Evolutionary conservation across 192 early-diverging fungal genomes (phyloP).

Genomic region (Neocallimastix lanati): DNA sequence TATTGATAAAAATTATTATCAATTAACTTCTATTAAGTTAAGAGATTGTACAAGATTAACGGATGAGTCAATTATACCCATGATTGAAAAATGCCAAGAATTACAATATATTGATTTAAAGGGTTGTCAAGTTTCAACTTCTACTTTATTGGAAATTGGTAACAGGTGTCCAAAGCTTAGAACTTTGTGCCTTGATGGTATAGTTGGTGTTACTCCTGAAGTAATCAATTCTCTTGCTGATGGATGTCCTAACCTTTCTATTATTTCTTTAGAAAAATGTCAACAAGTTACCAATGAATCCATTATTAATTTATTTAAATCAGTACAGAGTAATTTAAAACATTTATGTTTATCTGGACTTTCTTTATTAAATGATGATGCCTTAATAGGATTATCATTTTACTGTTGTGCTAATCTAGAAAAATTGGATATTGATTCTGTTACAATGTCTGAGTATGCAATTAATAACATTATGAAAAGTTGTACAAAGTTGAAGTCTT

Average conservation of each 20-base stretch:
- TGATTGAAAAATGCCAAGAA: neutral
- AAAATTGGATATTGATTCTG: neutral
- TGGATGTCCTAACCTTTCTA: neutral
- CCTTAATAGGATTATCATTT: neutral
- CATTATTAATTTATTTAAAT: neutral
- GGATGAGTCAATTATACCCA: neutral
- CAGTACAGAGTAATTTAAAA: neutral
- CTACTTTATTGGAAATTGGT: neutral
- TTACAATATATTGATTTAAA: neutral
- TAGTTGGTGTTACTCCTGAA: neutral
- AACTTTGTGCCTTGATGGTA: neutral
- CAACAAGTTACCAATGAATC: neutral
- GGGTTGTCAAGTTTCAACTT: neutral
- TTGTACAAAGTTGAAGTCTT: neutral
- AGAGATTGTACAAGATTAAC: neutral
- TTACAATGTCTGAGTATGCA: neutral
- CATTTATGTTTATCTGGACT: neutral
- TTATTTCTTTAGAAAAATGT: neutral
- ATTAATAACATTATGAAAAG: neutral
- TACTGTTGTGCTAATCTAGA: neutral
- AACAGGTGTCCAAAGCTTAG: neutral
- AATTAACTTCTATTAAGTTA: neutral
- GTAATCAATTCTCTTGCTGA: neutral
- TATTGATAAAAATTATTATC: neutral
- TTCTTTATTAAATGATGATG: neutral